Conservation (phyloP, 116 monocot species). For the Cymodocea nodosa region DNA sequence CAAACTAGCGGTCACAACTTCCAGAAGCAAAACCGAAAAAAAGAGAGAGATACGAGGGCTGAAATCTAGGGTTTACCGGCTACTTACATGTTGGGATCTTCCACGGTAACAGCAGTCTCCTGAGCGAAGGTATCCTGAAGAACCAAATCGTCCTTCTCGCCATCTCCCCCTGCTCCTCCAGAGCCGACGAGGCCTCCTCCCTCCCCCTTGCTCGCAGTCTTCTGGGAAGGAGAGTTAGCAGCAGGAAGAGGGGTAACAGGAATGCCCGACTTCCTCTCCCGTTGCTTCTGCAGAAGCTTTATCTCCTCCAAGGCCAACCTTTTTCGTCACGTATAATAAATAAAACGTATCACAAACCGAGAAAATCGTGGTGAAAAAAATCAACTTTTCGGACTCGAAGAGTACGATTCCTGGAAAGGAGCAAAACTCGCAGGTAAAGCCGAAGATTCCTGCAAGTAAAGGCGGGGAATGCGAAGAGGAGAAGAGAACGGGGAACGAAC, state of each 20-base stretch:
- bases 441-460: too few species aligned
- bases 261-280: conserved; percentile 78
- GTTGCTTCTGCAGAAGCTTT: conserved; percentile 77
- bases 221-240: conserved; percentile 1
- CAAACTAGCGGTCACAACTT: neutral
- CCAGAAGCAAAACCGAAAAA: neutral
- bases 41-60: neutral
- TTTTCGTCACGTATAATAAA: too few species aligned
- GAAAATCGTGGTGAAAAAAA: neutral
- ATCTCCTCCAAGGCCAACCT: conserved; percentile 85
- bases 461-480: neutral
- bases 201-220: neutral
- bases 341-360: neutral
- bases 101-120: conserved; percentile 89
- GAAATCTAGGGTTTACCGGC: neutral
- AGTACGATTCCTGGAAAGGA: neutral
- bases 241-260: conserved; percentile 22
- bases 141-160: conserved; percentile 92
- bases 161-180: conserved; percentile 28
- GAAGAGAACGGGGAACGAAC: neutral
- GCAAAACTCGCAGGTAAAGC: neutral
- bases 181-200: neutral
- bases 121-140: conserved; percentile 98
- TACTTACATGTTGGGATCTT: conserved; percentile 89
- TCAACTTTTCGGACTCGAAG: neutral